Evolutionary conservation across 345 rosid genomes (phyloP), one percentile per base, ranked within the genome.

Genomic region (Populus alba): DNA sequence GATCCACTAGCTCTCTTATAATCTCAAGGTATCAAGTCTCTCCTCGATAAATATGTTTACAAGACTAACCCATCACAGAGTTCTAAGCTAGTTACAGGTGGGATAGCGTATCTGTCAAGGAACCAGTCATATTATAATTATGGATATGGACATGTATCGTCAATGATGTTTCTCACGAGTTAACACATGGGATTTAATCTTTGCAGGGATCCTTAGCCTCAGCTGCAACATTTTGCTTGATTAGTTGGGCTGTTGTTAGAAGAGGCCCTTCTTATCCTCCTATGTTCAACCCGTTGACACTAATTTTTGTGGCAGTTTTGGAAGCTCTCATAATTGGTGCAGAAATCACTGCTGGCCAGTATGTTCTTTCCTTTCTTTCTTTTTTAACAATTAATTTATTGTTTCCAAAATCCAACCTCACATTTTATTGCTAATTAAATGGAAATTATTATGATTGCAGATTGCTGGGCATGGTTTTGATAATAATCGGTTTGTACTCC

Each of bases 261-360:
- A 82, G 83, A 69, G 92, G 91, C 27, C 92, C 89, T 7, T 82
- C 86, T 68, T 89, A 83, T 70, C 88, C 90, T 8, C 39, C 92
- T 0, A 89, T 89, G 90, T 89, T 89, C 80, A 87, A 86, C 31
- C 92, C 90, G 0, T 66, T 89, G 57, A 49, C 85, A 4, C 79
- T 87, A 3, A 76, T 87, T 25, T 87, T 89, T 57, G 82, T 86
- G n/a, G 70, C 85, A 22, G 13, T 89, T 15, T 79, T 79, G 15
- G 89, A 83, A 49, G 84, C 87, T 71, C 73, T 86, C 9, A 1
- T 89, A 22, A 80, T 89, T 4, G 86, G 87, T 18, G 62, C 75
- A n/a, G 45, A 70, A 0, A 80, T 89, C 75, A 74, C 72, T 23
- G 73, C 83, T 17, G 90, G 89, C 71, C 80, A 61, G 90, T 86